A percentile compares a stretch with the other conserved stretches of the same genome.
These are phyloP conservation scores for Sporisorium reilianum DNA, from an alignment of 1,284 basidiomycete species.

Conservation along the genomic window DNA sequence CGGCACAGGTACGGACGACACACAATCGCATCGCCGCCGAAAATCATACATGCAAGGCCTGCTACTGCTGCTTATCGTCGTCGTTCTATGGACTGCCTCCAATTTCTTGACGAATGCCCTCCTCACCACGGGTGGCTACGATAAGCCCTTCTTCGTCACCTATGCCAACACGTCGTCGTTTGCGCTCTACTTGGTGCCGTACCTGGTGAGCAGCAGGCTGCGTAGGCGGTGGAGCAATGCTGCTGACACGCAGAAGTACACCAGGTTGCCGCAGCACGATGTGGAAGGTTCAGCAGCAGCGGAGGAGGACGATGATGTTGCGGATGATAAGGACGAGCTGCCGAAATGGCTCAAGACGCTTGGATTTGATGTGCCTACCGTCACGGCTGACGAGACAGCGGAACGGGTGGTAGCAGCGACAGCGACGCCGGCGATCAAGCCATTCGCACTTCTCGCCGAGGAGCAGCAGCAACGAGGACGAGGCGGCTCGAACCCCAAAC, in stretches of 20 bases:
- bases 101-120: constrained; percentile 67
- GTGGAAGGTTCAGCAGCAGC: constrained; percentile 3
- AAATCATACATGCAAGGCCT: constrained; percentile 77
- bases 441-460: constrained; percentile 21
- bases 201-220: constrained; percentile 62
- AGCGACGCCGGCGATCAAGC: constrained; percentile 19
- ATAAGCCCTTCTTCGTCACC: constrained; percentile 74
- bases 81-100: constrained; percentile 80
- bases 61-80: constrained; percentile 80
- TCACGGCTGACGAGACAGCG: constrained; percentile 2
- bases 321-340: constrained; percentile 23
- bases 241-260: constrained; percentile 3
- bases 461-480: constrained; percentile 28
- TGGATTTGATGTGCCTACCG: constrained; percentile 56
- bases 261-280: constrained; percentile 17
- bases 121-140: constrained; percentile 64
- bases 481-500: constrained; percentile 13
- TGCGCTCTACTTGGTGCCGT: constrained; percentile 86
- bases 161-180: constrained; percentile 90
- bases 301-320: constrained; percentile 12
- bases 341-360: constrained; percentile 55
- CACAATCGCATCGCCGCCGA: constrained; percentile 26
- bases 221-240: constrained; percentile 34
- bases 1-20: not conserved
- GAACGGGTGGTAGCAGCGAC: constrained; percentile 1